phyloP scores from a whole-genome alignment of 257 asterid species.

The Hygrophila difformis region DNA sequence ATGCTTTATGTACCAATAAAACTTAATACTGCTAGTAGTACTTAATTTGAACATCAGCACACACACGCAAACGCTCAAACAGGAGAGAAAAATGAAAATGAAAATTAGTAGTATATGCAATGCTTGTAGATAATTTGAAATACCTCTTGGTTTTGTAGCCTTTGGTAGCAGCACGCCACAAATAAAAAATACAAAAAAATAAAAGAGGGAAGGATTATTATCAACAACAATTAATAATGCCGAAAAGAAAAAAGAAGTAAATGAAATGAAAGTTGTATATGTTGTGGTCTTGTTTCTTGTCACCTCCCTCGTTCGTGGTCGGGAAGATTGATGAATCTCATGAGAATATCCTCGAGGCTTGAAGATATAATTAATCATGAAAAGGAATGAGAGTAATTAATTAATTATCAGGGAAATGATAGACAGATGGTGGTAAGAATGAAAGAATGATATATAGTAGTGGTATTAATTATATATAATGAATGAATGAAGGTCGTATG shows the following conservation, averaged over 20 bases:
- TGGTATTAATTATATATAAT: neutral
- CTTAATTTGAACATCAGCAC: no score
- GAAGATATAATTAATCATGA: conserved; percentile 6
- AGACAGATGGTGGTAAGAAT: neutral
- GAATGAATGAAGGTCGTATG: neutral
- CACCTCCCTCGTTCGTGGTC: conserved; percentile 92
- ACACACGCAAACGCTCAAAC: no score
- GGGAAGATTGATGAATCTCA: conserved; percentile 68
- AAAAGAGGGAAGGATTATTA: neutral
- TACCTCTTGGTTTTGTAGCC: conserved; percentile 95
- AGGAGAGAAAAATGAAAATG: no score
- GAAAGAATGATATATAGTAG: no score
- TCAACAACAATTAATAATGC: neutral
- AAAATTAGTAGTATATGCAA: no score
- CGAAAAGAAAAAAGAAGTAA: no score
- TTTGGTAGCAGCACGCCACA: conserved; percentile 30
- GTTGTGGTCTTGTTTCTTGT: no score
- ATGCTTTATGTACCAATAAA: no score
- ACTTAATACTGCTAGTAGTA: no score
- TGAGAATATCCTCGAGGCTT: conserved; percentile 71
- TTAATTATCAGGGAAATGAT: neutral
- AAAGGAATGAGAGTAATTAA: neutral
- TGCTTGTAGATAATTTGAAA: no score
- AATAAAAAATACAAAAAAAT: neutral
- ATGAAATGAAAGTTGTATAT: no score